Conservation (phyloP, 2,329 filamentous ascomycete genomes). For the Monilinia aucupariae region DNA sequence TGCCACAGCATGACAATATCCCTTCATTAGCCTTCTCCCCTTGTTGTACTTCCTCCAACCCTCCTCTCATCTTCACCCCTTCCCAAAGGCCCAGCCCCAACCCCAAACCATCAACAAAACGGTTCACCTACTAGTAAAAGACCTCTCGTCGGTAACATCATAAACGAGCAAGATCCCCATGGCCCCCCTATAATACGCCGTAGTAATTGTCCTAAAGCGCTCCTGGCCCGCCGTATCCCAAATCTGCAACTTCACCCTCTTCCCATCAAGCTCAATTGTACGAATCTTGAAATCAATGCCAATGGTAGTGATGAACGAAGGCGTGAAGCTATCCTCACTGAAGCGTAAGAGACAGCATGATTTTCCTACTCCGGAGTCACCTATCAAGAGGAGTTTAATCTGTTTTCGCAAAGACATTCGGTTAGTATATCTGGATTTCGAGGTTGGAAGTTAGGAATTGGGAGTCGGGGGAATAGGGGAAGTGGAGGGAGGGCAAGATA, state of each 20-base stretch:
- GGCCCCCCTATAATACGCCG: constrained; percentile 94
- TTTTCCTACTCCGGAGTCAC: constrained; percentile 99
- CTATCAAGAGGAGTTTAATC: constrained; percentile 98
- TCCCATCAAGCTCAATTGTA: constrained; percentile 97
- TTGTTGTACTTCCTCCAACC: neutral
- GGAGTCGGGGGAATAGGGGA: constrained; percentile 4
- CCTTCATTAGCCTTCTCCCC: neutral
- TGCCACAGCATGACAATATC: neutral
- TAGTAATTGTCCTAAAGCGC: constrained; percentile 97
- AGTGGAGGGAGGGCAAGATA: constrained; percentile 2
- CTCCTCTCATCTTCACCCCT: neutral
- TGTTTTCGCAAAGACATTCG: constrained; percentile 18
- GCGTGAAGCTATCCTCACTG: constrained; percentile 98
- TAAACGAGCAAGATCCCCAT: constrained; percentile 98
- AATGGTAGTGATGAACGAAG: constrained; percentile 99
- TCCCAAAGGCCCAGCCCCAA: neutral
- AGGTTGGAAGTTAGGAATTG: neutral
- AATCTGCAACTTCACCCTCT: constrained; percentile 98
- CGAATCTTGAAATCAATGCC: constrained; percentile 99
- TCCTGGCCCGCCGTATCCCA: constrained; percentile 99
- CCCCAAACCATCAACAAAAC: neutral
- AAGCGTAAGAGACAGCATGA: constrained; percentile 97
- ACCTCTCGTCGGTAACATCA: constrained; percentile 99
- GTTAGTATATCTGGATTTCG: neutral
- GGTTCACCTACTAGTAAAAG: constrained; percentile 75